phyloP scores from a whole-genome alignment of 306 rosid species.

The Sicyos baderoa region DNA sequence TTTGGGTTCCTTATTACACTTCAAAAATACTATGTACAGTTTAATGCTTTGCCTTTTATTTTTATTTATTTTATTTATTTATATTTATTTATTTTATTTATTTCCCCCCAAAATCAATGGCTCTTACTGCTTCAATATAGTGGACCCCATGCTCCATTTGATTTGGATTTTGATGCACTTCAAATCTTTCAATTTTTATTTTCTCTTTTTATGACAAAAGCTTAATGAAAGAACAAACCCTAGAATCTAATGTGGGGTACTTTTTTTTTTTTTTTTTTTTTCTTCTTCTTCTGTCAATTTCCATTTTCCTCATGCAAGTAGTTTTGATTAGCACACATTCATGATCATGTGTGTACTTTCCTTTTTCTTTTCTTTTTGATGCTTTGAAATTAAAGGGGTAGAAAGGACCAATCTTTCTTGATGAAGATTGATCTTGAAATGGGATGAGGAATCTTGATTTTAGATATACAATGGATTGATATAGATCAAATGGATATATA shows the following conservation, averaged over 20 bases:
- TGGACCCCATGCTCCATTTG: background rate
- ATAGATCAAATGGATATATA: background rate
- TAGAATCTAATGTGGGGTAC: background rate
- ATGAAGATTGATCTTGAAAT: background rate
- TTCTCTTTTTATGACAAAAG: background rate
- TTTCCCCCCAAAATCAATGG: background rate
- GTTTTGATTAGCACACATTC: background rate
- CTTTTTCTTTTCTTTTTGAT: background rate
- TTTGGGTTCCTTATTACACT: background rate
- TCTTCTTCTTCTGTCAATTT: background rate
- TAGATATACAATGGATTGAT: background rate
- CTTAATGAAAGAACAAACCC: background rate
- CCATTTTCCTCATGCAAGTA: slow-evolving; percentile 5
- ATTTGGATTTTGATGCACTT: slow-evolving; percentile 11
- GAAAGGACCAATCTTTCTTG: background rate
- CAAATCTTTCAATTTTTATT: background rate
- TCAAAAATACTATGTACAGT: background rate
- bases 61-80: too few species aligned
- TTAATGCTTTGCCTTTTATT: background rate
- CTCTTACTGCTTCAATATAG: background rate
- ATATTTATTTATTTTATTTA: too few species aligned
- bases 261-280: too few species aligned
- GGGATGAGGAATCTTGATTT: background rate
- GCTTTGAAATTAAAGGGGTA: background rate
- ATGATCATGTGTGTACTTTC: background rate